A percentile compares a stretch with the other conserved stretches of the same genome.
phyloP scores from a whole-genome alignment of 176 grass and related monocot genomes.

The bread wheat (Triticum aestivum) region IWGSC_CS_RefSeq_v2.1 NC_057804.1:646067607-646068106 shows the following conservation, averaged over 20 bases:
- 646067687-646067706: neutral
- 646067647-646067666: neutral
- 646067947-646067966: neutral
- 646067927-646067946: neutral
- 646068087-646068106: constrained; percentile 97
- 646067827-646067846: neutral
- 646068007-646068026: constrained; percentile 90
- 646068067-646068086: constrained; percentile 98
- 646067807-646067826: neutral
- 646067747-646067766: neutral
- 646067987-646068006: constrained; percentile 94
- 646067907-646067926: neutral
- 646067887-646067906: neutral
- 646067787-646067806: constrained; percentile 1
- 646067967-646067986: neutral
- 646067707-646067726: neutral
- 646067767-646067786: neutral
- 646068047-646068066: constrained; percentile 94
- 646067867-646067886: neutral
- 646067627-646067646: neutral
- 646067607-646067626: neutral
- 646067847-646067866: neutral
- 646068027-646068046: constrained; percentile 95
- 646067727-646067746: neutral
- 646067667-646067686: neutral